Percentiles rank a stretch among this genome's conserved stretches.
phyloP scores from a whole-genome alignment of 2,329 filamentous ascomycete species.

The Alternaria sp. region DNA sequence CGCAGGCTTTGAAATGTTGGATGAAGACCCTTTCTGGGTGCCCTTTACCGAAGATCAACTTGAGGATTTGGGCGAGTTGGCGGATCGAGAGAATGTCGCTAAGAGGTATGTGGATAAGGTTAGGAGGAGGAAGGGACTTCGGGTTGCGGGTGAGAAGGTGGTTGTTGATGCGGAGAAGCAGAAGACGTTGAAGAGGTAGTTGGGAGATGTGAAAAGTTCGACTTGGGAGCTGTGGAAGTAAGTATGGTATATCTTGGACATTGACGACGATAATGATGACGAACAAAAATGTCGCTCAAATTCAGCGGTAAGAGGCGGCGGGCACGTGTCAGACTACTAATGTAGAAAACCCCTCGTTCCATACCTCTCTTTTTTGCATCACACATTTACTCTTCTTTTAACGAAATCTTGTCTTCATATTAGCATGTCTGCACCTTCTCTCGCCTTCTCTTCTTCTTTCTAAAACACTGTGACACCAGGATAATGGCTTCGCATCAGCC shows the following conservation, averaged over 20 bases:
- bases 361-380: too few relatives aligned
- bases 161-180: slow-evolving; percentile 94
- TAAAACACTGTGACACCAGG: too few relatives aligned
- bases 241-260: background rate
- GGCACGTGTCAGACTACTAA: too few relatives aligned
- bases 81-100: slow-evolving; percentile 93
- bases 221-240: background rate
- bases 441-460: too few relatives aligned
- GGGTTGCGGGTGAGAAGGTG: slow-evolving; percentile 71
- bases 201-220: too few relatives aligned
- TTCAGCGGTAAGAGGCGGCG: too few relatives aligned
- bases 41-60: slow-evolving; percentile 95
- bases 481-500: too few relatives aligned
- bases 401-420: too few relatives aligned
- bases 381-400: too few relatives aligned
- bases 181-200: slow-evolving; percentile 71
- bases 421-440: too few relatives aligned
- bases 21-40: slow-evolving; percentile 98
- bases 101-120: slow-evolving; percentile 96
- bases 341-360: too few relatives aligned
- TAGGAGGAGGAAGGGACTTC: slow-evolving; percentile 82
- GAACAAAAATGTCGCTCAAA: background rate
- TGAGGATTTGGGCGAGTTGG: slow-evolving; percentile 93
- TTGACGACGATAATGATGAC: background rate
- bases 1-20: slow-evolving; percentile 87